Evolutionary conservation across 1,284 basidiomycete genomes (phyloP).

Genomic region (Ustilago xerochloae): DNA sequence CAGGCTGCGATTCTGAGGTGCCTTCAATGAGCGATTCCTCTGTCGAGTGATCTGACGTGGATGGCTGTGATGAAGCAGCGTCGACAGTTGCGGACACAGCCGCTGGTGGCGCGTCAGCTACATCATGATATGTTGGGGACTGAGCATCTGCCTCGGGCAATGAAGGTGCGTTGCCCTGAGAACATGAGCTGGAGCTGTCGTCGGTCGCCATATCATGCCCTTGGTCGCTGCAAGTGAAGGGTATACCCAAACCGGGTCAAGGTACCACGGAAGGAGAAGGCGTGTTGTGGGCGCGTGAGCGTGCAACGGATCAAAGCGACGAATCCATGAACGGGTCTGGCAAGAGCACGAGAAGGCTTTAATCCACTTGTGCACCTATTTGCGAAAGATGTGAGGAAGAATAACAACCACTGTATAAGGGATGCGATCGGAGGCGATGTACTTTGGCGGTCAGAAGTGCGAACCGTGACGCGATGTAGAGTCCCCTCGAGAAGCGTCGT

Average conservation of each 20-base stretch:
- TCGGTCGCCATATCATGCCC: slow-evolving; percentile 41
- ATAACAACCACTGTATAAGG: background rate
- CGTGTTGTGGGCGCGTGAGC: slow-evolving; percentile 11
- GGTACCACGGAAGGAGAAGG: slow-evolving; percentile 10
- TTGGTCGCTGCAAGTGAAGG: slow-evolving; percentile 11
- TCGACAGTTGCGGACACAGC: background rate
- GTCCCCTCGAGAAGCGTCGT: no score
- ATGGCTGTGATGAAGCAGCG: background rate
- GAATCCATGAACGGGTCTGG: slow-evolving; percentile 16
- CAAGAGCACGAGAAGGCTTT: no score
- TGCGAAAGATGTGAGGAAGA: no score
- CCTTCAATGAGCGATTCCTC: background rate
- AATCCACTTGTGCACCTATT: no score
- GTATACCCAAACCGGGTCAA: background rate
- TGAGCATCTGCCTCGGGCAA: slow-evolving; percentile 8
- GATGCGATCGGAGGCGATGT: background rate
- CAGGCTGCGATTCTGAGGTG: slow-evolving; percentile 3
- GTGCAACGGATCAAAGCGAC: slow-evolving; percentile 1
- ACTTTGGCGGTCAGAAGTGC: background rate
- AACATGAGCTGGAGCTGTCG: slow-evolving; percentile 8
- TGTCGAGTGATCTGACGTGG: background rate
- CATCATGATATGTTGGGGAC: slow-evolving; percentile 9
- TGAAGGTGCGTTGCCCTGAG: slow-evolving; percentile 7
- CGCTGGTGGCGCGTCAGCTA: background rate
- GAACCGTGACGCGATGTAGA: background rate